These are phyloP conservation scores for Orbilia javanica DNA, from an alignment of 2,329 filamentous ascomycete genomes.

Conservation along the genomic window DNA sequence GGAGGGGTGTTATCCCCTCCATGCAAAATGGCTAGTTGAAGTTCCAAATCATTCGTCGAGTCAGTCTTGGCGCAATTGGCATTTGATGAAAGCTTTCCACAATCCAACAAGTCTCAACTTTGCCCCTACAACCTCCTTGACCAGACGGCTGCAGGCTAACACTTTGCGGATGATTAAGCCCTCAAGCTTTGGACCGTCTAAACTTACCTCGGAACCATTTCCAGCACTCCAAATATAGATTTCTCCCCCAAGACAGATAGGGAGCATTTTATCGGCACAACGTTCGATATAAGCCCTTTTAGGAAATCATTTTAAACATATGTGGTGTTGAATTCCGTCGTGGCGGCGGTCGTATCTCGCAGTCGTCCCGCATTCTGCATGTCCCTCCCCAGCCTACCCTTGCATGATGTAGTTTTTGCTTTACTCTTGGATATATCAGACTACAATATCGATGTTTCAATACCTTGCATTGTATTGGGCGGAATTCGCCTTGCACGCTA, in stretches of 20 bases:
- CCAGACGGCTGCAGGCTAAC: not conserved
- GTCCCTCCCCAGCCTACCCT: not conserved
- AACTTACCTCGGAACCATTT: not conserved
- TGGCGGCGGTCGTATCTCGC: not conserved
- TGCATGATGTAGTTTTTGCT: not conserved
- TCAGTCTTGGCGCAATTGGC: slow-evolving; percentile 11
- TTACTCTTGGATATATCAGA: not conserved
- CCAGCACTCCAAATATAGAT: slow-evolving; percentile 32
- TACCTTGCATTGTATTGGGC: not conserved
- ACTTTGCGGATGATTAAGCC: slow-evolving; percentile 20
- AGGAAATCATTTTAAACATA: slow-evolving; percentile 1
- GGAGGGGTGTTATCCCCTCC: slow-evolving; percentile 40
- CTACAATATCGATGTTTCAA: slow-evolving; percentile 5
- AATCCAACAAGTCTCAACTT: slow-evolving; percentile 26
- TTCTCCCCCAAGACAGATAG: not conserved
- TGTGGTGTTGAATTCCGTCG: not conserved
- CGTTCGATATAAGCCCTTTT: not conserved
- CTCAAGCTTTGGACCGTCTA: slow-evolving; percentile 20
- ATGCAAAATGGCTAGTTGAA: slow-evolving; percentile 33
- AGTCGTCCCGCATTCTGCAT: slow-evolving; percentile 1
- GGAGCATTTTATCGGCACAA: not conserved
- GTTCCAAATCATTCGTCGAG: slow-evolving; percentile 31
- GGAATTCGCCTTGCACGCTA: slow-evolving; percentile 1
- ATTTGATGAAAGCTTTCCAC: slow-evolving; percentile 7
- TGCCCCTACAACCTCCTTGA: slow-evolving; percentile 2